Evolutionary conservation across 768 basidiomycete species (phyloP), one percentile per base, ranked within the genome.

Genomic region (Filobasidium floriforme): DNA sequence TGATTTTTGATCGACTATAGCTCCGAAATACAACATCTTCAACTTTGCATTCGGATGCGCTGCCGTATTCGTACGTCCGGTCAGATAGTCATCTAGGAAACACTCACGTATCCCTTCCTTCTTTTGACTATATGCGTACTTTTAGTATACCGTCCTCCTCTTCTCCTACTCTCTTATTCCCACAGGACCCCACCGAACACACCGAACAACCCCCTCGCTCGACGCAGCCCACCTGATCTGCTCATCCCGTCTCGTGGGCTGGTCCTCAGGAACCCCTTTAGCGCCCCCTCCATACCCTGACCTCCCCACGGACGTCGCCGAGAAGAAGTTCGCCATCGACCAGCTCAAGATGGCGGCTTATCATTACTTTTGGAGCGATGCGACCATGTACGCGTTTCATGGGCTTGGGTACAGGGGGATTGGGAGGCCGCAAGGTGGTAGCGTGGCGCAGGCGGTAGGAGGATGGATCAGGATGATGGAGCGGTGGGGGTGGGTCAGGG

Each of bases 41-140:
- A 68, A 68, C 37, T 68, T 68, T 51, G 61, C 64, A 24, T 49
- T 52, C 7, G 67, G 67, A 26, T 68, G 67, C 46, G 54, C 67
- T 0, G 67, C 60, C 1, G 60, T 68, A 1, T 65, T 64, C 41
- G 67, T 68, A 32, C 61, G 67, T 62, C 9, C 43, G 40, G 11
- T 55, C 46, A 24, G 9, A 22, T 24, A 19, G 18, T 28, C n/a
- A 2, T 40, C 52, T 14, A 49, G 18, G 22, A 4, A 49, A 15
- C 43, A 3, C 1, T 12, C 22, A n/a, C 26, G 37, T 52, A 7
- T 55, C 28, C 15, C 18, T 41, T 15, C 28, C 2, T 43, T 43
- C 12, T 10, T 12, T 32, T 32, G 37, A 18, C 26, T 15, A n/a
- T 41, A 7, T 37, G n/a, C 41, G 26, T 14, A 40, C 32, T 37